Evolutionary conservation across 768 basidiomycete genomes (phyloP), one percentile per base, ranked within the genome.

Genomic region (Nidula microcarpa): DNA sequence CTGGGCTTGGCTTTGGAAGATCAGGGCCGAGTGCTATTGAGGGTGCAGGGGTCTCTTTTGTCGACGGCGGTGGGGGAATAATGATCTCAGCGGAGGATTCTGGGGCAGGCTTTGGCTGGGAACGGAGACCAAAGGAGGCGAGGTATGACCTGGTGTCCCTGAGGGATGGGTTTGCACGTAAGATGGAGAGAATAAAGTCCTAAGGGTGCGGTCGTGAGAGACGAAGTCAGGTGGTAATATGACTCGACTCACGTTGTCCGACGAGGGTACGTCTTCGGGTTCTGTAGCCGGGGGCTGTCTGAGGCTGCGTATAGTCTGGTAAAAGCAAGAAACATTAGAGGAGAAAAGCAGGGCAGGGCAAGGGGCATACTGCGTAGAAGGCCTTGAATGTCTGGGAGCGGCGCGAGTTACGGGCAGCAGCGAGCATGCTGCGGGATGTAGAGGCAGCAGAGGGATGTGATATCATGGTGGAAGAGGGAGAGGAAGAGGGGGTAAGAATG

Each of bases 131-230:
- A 67, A 99, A 98, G n/a, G 87, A 91, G 32, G 86, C 89, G 8
- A 97, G 80, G 68, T 97, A 99, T 1, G 87, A 88, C 50, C 86
- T 86, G 32, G 94, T 88, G 66, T 99, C 97, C 57, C 97, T 79
- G 50, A 87, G 69, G 1, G 96, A 98, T 10, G 97, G 96, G 55
- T 91, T 93, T 32, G 97, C 88, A 51, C 89, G 87, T 49, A 99
- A 78, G 62, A 99, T 90, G 33, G 95, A 97, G 52, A 98, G 73
- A 63, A 99, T 94, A 63, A 99, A 95, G 67, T 98, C 97, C 94
- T 98, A 37, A 53, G 51, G 52, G 60, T 54, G 57, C 36, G 49
- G 46, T 51, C 53, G 47, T 53, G 14, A 57, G 36, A 48, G 17
- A 47, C 36, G 48, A 55, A 47, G 33, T 33, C 44, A 44, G 33